Evolutionary conservation across 768 basidiomycete genomes (phyloP), one percentile per base, ranked within the genome.

Genomic region (Plicaturopsis crispa): DNA sequence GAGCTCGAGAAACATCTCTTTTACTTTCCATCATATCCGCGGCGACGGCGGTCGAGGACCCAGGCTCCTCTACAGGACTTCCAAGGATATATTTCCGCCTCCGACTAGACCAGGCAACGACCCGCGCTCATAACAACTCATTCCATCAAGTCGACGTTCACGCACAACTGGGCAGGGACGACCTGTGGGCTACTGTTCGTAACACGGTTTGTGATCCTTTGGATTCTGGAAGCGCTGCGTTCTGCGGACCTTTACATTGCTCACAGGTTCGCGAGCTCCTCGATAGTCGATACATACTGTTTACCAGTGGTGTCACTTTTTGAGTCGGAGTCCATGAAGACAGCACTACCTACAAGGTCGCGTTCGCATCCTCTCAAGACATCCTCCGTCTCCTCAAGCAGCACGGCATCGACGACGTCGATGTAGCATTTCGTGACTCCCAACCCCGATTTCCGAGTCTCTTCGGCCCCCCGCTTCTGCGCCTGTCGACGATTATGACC

Each of bases 321-420:
- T 68, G 67, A 67, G 47, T 67, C 12, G 66, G 65, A 3, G 61
- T 67, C 31, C 31, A 47, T 31, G 58, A 58, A 20, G 57, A 58
- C n/a, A 48, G 50, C 42, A 48, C 50, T 55, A 52, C 50, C 46
- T 51, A 45, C 42, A 47, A 47, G 21, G 49, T 33, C 33, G 62
- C 65, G 4, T 46, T 34, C 51, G 39, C 55, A 24, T 52, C 57
- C 5, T 35, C 63, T 37, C 43, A 49, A 19, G 55, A 53, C 35
- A 56, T 62, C 48, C 56, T 55, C 35, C 43, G 33, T 16, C 48
- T 62, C 41, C 64, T 68, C 48, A 43, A 55, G 46, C 14, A 48
- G 34, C 48, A 54, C 49, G 18, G 49, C 14, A 53, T 64, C 48
- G 31, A 35, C 24, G 54, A 67, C 38, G 44, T 68, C 48, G 59